Evolutionary conservation across 1,284 basidiomycete species (phyloP), one percentile per base, ranked within the genome.

Genomic region (Somion occarium): DNA sequence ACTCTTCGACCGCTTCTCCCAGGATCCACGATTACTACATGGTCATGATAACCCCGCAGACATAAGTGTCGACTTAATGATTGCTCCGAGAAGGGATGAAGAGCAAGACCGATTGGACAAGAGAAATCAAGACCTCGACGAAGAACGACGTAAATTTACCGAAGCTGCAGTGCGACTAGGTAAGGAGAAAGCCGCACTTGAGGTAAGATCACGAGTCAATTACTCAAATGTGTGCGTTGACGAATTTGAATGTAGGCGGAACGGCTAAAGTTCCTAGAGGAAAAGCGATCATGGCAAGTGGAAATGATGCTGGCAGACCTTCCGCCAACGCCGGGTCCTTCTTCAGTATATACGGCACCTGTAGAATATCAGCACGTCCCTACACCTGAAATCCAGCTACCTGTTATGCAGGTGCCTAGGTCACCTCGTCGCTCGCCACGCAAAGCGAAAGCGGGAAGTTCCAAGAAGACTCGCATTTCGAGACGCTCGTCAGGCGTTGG

Each of bases 91-190:
- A 48, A 62, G 66, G 46, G 80, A 83, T 53, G 73, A 73, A 34
- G 80, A 83, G 59, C 72, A 67, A 42, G 73, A 79, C 44, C 70
- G 74, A 18, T 63, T 86, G 27, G 75, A 79, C 26, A 69, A 64
- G 20, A 70, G 80, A 44, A 73, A 71, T 58, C 68, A 65, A 46
- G 75, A 84, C 44, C 78, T 93, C 5, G 84, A 91, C 47, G 70
- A 76, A 9, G 88, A 93, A 60, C 76, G 85, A 11, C 71, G 71
- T 48, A 79, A 80, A 54, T 82, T 90, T 57, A 81, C 81, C 0
- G 80, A 85, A 52, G 82, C 82, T 11, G 74, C 82, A 12, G 69
- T 85, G 18, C 75, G 73, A 53, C 66, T 93, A 13, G 79, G 79
- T 0, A 78, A 79, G 56, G 89, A 92, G 54, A 80, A 80, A 59